Evolutionary conservation across 768 basidiomycete genomes (phyloP), one percentile per base, ranked within the genome.

Genomic region (Termitomyces sp.): DNA sequence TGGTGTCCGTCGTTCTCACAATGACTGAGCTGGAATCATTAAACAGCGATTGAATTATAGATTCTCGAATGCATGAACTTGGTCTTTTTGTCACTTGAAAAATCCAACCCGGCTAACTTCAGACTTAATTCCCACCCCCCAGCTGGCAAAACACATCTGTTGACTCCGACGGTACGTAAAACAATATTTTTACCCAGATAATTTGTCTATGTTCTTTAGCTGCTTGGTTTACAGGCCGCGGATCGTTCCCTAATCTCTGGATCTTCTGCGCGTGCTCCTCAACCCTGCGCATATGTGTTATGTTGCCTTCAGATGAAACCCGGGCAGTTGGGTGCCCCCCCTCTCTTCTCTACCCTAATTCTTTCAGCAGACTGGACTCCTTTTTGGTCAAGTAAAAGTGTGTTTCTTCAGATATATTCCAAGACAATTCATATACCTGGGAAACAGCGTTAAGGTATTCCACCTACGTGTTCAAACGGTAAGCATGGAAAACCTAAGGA

Each of bases 101-200:
- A 31, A 15, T 41, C 39, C 41, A 18, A 31, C 25, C 7, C 20
- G 4, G 9, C 27, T 25, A 27, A 27, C 25, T 43, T 27, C 25
- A 56, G 50, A 33, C 50, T 25, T 38, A 11, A 41, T 40, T 36
- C 29, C n/a, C 44, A 39, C 58, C 54, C 16, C 22, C 44, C 33
- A 43, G 46, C 43, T 44, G 16, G 38, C 51, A 49, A 58, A 50
- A 45, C 29, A 40, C 31, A 42, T 42, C 36, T 42, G 35, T 36
- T 36, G 55, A 56, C 53, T 54, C 45, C 47, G 41, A 44, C 12
- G 41, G 51, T 59, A 63, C 62, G 62, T 63, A 63, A 63, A 43
- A 25, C 42, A 56, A 61, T 61, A 59, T 56, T 54, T 57, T 53
- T 36, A 47, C 50, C 48, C 35, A 49, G 45, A 52, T 49, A 49